Evolutionary conservation across 1,139 yeast genomes (phyloP), one percentile per base, ranked within the genome.

Genomic region (Entelexis sorbosivorans): DNA sequence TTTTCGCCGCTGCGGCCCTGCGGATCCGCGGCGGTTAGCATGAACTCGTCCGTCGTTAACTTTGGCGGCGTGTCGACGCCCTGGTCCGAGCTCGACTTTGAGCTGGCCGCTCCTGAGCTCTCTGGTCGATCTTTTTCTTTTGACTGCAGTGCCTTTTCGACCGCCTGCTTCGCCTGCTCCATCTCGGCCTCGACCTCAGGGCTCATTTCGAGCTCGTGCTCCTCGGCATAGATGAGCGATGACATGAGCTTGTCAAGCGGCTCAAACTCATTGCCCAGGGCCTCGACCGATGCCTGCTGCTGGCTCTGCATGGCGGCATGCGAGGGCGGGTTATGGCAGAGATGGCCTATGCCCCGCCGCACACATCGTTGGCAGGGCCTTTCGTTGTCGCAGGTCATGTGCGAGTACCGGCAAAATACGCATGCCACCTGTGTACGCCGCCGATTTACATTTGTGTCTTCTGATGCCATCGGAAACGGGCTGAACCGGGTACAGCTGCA

Each of bases 1-100:
- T 42, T 42, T 32, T 42, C 45, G 6, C 45, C 45, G 36, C 45
- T 42, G 38, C 45, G 45, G 36, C 45, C 45, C 13, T 42, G 45
- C 17, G 45, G 45, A n/a, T 42, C 45, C 9, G 45, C 45, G n/a
- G 45, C 45, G 28, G 45, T 24, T 4, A 42, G 29, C 45, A 42
- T 42, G 36, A 42, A 42, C 36, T 42, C 45, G 29, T 42, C 45
- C 4, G 45, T 32, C 20, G 26, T 31, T 2, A 42, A 29, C 29
- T 28, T 40, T 13, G 34, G 16, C 13, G 33, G 34, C n/a, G 44
- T 19, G 13, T 14, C 26, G 3, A n/a, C 5, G 16, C 34, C 26
- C 29, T 16, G 11, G 6, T 19, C 34, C 13, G 26, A 7, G 8
- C 32, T 13, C 5, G 19, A 24, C 14, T 38, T 38, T 4, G 40